Conservation (phyloP, 257 asterid genomes). For the Marsdenia floribunda region DNA sequence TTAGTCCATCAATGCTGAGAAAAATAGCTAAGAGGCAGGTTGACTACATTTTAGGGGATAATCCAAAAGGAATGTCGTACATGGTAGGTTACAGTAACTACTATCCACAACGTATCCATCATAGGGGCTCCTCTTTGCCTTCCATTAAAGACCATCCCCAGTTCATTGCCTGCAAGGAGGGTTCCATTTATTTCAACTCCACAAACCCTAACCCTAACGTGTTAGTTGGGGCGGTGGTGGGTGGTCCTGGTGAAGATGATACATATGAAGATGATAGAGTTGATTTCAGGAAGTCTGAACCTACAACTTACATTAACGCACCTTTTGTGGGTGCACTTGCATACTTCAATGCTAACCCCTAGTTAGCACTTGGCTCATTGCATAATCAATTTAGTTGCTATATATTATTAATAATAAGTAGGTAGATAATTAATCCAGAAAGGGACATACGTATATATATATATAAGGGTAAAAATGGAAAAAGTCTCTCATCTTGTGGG, state of each 20-base stretch:
- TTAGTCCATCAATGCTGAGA: slow-evolving; percentile 53
- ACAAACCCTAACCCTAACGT: slow-evolving; percentile 75
- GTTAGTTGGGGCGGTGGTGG: slow-evolving; percentile 82
- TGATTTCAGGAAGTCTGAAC: slow-evolving; percentile 66
- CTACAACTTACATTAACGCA: slow-evolving; percentile 92
- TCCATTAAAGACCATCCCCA: slow-evolving; percentile 62
- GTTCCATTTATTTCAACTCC: slow-evolving; percentile 66
- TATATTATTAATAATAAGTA: no score
- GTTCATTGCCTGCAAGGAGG: slow-evolving; percentile 59
- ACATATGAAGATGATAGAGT: slow-evolving; percentile 57
- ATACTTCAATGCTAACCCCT: slow-evolving; percentile 50
- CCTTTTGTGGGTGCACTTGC: slow-evolving; percentile 93
- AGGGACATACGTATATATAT: background rate
- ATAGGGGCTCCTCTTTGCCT: slow-evolving; percentile 86
- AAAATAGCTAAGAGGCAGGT: slow-evolving; percentile 66
- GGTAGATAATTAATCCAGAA: background rate
- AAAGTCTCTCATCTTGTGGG: slow-evolving; percentile 69
- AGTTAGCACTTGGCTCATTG: slow-evolving; percentile 20
- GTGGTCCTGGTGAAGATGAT: slow-evolving; percentile 90
- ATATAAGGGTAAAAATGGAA: slow-evolving; percentile 6
- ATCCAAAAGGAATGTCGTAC: slow-evolving; percentile 89
- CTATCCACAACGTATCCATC: slow-evolving; percentile 74
- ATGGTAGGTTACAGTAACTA: slow-evolving; percentile 84
- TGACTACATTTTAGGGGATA: slow-evolving; percentile 83
- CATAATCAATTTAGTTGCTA: background rate